Percentiles rank a stretch among this genome's conserved stretches.
Evolutionary conservation across 2,329 filamentous ascomycete genomes (phyloP).

Genomic region (Dothideomycetes sp.): DNA sequence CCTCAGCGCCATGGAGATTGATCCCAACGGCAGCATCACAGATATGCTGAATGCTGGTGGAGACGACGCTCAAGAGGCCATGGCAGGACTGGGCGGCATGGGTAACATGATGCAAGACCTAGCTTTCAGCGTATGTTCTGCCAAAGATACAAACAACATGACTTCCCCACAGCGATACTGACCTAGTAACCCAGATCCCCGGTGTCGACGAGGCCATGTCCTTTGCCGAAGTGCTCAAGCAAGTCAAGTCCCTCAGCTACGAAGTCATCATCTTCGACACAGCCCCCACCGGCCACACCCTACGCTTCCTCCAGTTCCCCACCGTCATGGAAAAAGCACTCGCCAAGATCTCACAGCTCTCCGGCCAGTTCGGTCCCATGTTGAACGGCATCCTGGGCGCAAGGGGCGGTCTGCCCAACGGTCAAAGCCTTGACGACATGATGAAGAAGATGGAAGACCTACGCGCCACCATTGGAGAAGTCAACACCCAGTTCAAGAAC

Average conservation of each 20-base stretch:
- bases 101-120: constrained; percentile 98
- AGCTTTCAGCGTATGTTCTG: constrained; percentile 68
- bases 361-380: constrained; percentile 88
- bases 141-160: neutral
- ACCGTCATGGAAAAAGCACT: constrained; percentile 96
- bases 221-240: constrained; percentile 97
- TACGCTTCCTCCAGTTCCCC: constrained; percentile 97
- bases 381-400: constrained; percentile 85
- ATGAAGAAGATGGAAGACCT: constrained; percentile 90
- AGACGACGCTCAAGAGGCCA: constrained; percentile 59
- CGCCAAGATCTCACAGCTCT: constrained; percentile 92
- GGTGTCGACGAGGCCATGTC: constrained; percentile 99
- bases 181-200: constrained; percentile 58
- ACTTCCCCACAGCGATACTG: neutral
- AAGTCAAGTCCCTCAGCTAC: constrained; percentile 97
- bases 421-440: constrained; percentile 86
- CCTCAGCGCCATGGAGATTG: constrained; percentile 97
- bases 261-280: constrained; percentile 99
- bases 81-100: constrained; percentile 59
- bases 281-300: constrained; percentile 91
- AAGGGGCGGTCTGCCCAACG: constrained; percentile 70
- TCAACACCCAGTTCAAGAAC: constrained; percentile 98
- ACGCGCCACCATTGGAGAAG: constrained; percentile 85
- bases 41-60: constrained; percentile 77
- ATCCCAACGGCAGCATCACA: constrained; percentile 95